Conservation (phyloP, 305 asterid species). For the Fraxinus paxiana region DNA sequence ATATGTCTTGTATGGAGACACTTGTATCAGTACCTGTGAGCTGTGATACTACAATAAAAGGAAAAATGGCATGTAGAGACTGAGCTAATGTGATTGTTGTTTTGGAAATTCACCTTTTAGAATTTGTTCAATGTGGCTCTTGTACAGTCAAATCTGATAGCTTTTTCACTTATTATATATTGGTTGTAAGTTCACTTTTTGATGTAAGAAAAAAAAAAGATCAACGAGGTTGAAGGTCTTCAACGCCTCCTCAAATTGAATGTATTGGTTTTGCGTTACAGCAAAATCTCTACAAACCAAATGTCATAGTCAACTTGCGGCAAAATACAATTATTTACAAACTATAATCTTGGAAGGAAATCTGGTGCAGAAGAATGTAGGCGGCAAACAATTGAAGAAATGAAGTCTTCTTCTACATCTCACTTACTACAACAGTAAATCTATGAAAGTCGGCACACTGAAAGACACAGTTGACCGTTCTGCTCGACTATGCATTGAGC, state of each 20-base stretch:
- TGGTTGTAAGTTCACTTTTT: neutral
- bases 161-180: neutral
- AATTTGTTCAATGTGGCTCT: neutral
- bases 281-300: conserved; percentile 84
- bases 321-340: conserved; percentile 76
- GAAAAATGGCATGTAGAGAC: neutral
- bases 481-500: conserved; percentile 49
- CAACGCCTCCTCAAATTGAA: conserved; percentile 76
- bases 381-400: conserved; percentile 80
- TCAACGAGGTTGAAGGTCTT: conserved; percentile 93
- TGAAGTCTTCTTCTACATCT: conserved; percentile 64
- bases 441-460: conserved; percentile 53
- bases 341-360: conserved; percentile 85
- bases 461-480: conserved; percentile 74
- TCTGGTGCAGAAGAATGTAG: conserved; percentile 84
- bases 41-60: too few relatives aligned
- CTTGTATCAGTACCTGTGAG: too few relatives aligned
- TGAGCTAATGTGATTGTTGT: neutral
- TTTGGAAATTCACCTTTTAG: neutral
- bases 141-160: neutral
- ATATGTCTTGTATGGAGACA: too few relatives aligned
- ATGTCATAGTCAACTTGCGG: conserved; percentile 88
- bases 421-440: conserved; percentile 61
- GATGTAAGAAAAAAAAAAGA: conserved; percentile 43
- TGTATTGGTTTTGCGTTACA: conserved; percentile 80